These are phyloP conservation scores for Pseudognaphalium luteoalbum DNA, from an alignment of 129 eudicot genomes.

Conservation along the genomic window DNA sequence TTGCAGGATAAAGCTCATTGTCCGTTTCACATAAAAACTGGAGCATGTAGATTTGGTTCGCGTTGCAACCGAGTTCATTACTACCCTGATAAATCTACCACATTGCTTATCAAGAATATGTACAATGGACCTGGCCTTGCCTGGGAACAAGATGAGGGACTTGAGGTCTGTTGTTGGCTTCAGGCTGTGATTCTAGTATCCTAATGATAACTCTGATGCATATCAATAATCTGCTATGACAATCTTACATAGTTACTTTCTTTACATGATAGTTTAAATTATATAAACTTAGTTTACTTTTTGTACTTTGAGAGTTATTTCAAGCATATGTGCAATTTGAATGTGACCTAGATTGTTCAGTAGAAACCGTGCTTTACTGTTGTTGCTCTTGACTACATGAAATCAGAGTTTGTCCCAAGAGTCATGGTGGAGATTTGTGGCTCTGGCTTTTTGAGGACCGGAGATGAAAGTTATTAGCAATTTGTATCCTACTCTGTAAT, in stretches of 20 bases:
- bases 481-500: constrained; percentile 52
- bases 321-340: constrained; percentile 9
- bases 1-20: constrained; percentile 99
- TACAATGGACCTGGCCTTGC: constrained; percentile 96
- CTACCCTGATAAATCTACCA: constrained; percentile 88
- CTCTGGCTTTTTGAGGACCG: constrained; percentile 39
- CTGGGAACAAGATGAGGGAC: constrained; percentile 99
- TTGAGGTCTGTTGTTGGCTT: constrained; percentile 99
- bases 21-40: constrained; percentile 97
- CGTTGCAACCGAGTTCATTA: constrained; percentile 95
- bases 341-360: constrained; percentile 7
- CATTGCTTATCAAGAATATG: constrained; percentile 94
- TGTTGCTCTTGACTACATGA: constrained; percentile 45
- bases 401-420: constrained; percentile 44
- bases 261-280: background rate
- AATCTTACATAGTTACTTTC: background rate
- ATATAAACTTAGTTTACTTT: constrained; percentile 16
- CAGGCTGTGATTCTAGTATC: constrained; percentile 86
- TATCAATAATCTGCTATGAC: background rate
- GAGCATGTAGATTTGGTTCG: constrained; percentile 92
- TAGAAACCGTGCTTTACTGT: constrained; percentile 16
- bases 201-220: constrained; percentile 43
- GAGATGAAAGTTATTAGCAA: constrained; percentile 38
- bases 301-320: constrained; percentile 11
- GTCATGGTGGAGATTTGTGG: constrained; percentile 43